These are phyloP conservation scores for Xerocomus brunneocitrinus DNA, from an alignment of 768 basidiomycete genomes.

Conservation along the genomic window DNA sequence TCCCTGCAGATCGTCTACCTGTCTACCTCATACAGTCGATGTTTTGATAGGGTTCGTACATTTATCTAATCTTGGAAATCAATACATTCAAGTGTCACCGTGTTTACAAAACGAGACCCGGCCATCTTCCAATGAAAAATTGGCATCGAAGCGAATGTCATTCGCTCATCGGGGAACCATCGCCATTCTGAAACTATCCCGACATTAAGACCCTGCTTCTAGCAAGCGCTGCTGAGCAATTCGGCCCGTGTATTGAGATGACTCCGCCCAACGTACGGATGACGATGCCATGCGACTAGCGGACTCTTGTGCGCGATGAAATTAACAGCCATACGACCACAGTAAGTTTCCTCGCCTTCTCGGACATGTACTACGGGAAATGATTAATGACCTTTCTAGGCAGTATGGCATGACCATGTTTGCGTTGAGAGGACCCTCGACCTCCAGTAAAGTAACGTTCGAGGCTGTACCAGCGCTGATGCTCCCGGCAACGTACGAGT, in stretches of 20 bases:
- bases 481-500: background rate
- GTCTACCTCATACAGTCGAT: conserved; percentile 42
- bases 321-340: conserved; percentile 57
- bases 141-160: background rate
- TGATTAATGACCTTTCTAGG: background rate
- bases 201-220: conserved; percentile 29
- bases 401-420: background rate
- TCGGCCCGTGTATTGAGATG: conserved; percentile 50
- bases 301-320: conserved; percentile 56
- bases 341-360: conserved; percentile 45
- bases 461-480: background rate
- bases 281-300: conserved; percentile 76
- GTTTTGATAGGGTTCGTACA: conserved; percentile 29
- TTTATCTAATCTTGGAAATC: background rate
- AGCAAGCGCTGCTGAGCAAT: conserved; percentile 63
- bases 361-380: conserved; percentile 49
- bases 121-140: background rate
- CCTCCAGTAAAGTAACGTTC: too few species aligned
- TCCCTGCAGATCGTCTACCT: conserved; percentile 59
- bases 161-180: too few species aligned
- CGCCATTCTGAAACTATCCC: too few species aligned
- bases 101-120: background rate
- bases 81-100: too few species aligned
- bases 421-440: background rate
- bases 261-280: conserved; percentile 54